phyloP scores from a whole-genome alignment of 2,329 filamentous ascomycete genomes.

The Amesomyces nigricolor region DNA sequence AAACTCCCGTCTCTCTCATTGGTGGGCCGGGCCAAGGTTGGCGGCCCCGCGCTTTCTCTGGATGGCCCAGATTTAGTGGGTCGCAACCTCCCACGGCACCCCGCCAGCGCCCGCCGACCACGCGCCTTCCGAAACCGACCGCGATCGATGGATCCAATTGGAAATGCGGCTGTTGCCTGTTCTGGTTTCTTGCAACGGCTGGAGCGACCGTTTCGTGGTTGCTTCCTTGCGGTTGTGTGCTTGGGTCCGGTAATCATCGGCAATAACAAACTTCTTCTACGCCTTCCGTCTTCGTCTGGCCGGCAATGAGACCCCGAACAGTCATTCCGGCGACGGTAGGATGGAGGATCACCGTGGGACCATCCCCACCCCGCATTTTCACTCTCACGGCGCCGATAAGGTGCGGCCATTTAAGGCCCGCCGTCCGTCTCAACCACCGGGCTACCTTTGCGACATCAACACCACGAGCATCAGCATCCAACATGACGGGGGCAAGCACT shows the following conservation, averaged over 20 bases:
- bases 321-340: background rate
- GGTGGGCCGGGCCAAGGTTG: too few species aligned
- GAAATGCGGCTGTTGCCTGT: background rate
- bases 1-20: too few species aligned
- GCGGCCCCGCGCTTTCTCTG: too few species aligned
- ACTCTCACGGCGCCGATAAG: background rate
- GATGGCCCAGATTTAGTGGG: too few species aligned
- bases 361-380: background rate
- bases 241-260: background rate
- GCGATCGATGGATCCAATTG: too few species aligned
- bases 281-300: background rate
- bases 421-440: background rate
- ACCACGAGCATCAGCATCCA: background rate
- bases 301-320: constrained; percentile 4
- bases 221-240: background rate
- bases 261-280: background rate
- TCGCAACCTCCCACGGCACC: too few species aligned
- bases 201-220: background rate
- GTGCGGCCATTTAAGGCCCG: background rate
- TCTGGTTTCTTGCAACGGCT: background rate
- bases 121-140: too few species aligned
- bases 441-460: constrained; percentile 1
- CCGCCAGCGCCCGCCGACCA: too few species aligned
- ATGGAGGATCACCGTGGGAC: background rate
- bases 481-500: constrained; percentile 7